Percentiles rank a stretch among this genome's conserved stretches.
Evolutionary conservation across 2,329 filamentous ascomycete genomes (phyloP).

Genomic region (Fusarium falciforme): DNA sequence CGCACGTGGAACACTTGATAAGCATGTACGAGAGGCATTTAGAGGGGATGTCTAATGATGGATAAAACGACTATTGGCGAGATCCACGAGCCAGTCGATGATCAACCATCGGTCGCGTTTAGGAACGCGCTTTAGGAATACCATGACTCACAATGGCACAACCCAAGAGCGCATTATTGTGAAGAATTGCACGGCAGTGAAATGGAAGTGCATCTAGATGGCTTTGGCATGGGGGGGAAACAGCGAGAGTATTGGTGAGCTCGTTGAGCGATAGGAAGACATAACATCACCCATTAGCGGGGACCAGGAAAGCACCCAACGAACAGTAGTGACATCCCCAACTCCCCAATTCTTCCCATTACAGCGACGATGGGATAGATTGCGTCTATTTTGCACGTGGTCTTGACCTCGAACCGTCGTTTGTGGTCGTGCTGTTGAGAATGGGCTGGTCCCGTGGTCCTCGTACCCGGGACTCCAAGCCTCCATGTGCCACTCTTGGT

Average conservation of each 20-base stretch:
- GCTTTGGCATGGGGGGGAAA: neutral
- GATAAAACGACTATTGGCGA: neutral
- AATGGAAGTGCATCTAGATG: neutral
- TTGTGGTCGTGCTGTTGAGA: constrained; percentile 22
- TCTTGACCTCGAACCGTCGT: constrained; percentile 9
- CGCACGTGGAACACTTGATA: neutral
- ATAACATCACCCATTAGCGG: neutral
- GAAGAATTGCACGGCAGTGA: neutral
- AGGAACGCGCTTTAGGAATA: neutral
- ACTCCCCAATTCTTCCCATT: neutral
- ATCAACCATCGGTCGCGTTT: neutral
- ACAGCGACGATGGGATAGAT: neutral
- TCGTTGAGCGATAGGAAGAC: neutral
- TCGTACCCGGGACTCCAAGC: neutral
- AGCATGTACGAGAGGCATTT: neutral
- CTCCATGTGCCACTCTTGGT: constrained; percentile 34
- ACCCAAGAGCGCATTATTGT: neutral
- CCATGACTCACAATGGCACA: neutral
- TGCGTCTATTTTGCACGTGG: constrained; percentile 26
- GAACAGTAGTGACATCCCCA: neutral
- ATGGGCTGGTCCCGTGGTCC: constrained; percentile 33
- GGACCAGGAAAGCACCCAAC: neutral
- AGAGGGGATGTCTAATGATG: neutral
- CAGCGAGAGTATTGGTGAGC: no score
- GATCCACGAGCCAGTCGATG: neutral